phyloP scores from a whole-genome alignment of 1,139 yeast species.

The Candida labiduridarum region DNA sequence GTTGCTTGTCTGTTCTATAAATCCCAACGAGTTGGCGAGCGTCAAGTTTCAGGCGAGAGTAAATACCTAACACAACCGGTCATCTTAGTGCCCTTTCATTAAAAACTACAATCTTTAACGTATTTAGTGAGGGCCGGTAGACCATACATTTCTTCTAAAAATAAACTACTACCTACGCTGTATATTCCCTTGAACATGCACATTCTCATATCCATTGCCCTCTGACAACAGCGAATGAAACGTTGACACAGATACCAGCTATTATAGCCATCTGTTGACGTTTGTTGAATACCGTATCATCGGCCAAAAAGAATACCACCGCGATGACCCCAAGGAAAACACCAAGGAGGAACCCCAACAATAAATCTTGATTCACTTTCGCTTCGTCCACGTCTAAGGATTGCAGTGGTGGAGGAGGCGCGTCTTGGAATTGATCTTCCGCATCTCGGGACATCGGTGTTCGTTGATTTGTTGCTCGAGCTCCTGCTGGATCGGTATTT shows the following conservation, averaged over 20 bases:
- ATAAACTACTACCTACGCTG: neutral
- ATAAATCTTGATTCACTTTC: constrained; percentile 55
- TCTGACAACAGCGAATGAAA: constrained; percentile 57
- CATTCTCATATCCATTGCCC: constrained; percentile 43
- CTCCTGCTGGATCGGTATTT: constrained; percentile 21
- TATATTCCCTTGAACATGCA: neutral
- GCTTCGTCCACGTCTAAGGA: constrained; percentile 35
- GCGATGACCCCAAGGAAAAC: constrained; percentile 66
- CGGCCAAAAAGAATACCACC: constrained; percentile 54
- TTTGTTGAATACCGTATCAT: constrained; percentile 57
- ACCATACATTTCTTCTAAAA: constrained; percentile 35
- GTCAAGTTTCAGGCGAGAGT: constrained; percentile 58
- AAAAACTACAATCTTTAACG: constrained; percentile 21
- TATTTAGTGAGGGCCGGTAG: constrained; percentile 53
- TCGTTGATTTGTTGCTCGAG: constrained; percentile 9
- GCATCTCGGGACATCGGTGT: constrained; percentile 6
- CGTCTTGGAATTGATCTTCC: constrained; percentile 5
- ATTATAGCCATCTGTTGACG: constrained; percentile 63
- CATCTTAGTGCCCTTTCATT: constrained; percentile 55
- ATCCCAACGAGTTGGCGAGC: constrained; percentile 57
- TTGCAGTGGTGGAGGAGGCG: constrained; percentile 23
- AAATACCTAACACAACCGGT: constrained; percentile 28
- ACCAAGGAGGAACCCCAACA: constrained; percentile 67
- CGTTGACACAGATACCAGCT: constrained; percentile 62
- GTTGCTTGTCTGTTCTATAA: constrained; percentile 55